Percentiles rank a stretch among this genome's conserved stretches.
Conservation (phyloP, 2,329 filamentous ascomycete genomes). For the Pseudogymnoascus sp. region DNA sequence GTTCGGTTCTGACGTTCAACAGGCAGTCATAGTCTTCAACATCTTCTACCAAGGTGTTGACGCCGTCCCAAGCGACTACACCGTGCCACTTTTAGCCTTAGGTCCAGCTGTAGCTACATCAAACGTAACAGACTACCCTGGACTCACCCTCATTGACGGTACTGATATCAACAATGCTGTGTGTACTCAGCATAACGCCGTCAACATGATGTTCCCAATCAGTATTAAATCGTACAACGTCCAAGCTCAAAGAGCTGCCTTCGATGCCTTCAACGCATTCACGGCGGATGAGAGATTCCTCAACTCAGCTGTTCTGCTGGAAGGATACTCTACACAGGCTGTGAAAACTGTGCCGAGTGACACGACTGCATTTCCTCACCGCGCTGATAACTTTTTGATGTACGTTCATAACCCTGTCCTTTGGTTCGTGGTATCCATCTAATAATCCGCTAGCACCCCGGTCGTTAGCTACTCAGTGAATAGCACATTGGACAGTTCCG, state of each 20-base stretch:
- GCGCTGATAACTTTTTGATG: constrained; percentile 30
- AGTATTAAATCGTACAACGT: not conserved
- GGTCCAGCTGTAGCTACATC: not conserved
- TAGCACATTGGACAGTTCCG: constrained; percentile 27
- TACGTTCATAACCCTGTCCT: not conserved
- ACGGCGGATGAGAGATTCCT: constrained; percentile 24
- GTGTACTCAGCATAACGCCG: not conserved
- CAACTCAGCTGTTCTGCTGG: not conserved
- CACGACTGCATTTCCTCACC: not conserved
- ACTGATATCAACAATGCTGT: not conserved
- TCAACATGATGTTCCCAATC: constrained; percentile 6
- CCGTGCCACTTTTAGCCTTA: not conserved
- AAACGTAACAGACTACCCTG: not conserved
- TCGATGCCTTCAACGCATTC: constrained; percentile 20
- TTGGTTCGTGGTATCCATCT: not conserved
- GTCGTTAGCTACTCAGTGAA: constrained; percentile 32
- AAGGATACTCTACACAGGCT: constrained; percentile 32
- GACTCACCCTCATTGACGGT: not conserved
- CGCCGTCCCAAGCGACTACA: not conserved
- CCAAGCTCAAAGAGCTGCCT: constrained; percentile 9
- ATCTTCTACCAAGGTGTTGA: constrained; percentile 34
- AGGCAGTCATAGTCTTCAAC: constrained; percentile 35
- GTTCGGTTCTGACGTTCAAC: not conserved
- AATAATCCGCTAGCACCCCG: constrained; percentile 20
- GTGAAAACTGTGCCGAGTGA: not conserved